A percentile compares a stretch with the other conserved stretches of the same genome.
Evolutionary conservation across 192 early-diverging fungal species (phyloP).

Genomic region (Gaertneriomyces sp.): DNA sequence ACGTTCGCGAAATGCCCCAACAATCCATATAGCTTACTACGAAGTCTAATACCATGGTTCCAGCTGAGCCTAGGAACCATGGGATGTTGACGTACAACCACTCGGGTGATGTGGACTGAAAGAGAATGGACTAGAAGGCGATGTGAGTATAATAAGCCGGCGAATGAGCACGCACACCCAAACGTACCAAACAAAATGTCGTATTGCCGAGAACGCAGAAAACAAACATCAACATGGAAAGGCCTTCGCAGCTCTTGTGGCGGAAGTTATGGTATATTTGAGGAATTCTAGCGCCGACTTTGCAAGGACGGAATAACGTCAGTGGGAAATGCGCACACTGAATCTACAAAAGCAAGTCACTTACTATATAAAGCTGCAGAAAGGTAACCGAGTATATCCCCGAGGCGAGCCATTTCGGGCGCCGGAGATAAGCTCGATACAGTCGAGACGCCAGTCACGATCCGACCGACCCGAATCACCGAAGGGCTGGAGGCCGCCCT

Average conservation of each 20-base stretch:
- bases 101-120: constrained; percentile 62
- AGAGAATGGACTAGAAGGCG: constrained; percentile 64
- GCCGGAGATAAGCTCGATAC: neutral
- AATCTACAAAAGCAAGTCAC: neutral
- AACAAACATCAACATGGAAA: constrained; percentile 80
- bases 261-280: constrained; percentile 79
- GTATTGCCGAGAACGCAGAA: constrained; percentile 77
- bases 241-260: constrained; percentile 69
- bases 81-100: constrained; percentile 67
- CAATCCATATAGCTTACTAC: constrained; percentile 46
- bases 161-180: neutral
- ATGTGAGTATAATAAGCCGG: neutral
- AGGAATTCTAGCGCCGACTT: constrained; percentile 54
- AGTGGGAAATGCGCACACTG: neutral
- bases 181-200: constrained; percentile 47
- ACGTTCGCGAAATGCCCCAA: neutral
- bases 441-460: neutral
- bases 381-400: constrained; percentile 69
- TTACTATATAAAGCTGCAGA: constrained; percentile 65
- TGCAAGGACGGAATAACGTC: neutral
- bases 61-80: constrained; percentile 68
- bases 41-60: constrained; percentile 75
- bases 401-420: constrained; percentile 42
- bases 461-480: neutral
- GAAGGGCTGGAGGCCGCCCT: neutral